Percentiles rank a stretch among this genome's conserved stretches.
Evolutionary conservation across 148 eudicot genomes (phyloP).

Genomic region (Polygonum aviculare): DNA sequence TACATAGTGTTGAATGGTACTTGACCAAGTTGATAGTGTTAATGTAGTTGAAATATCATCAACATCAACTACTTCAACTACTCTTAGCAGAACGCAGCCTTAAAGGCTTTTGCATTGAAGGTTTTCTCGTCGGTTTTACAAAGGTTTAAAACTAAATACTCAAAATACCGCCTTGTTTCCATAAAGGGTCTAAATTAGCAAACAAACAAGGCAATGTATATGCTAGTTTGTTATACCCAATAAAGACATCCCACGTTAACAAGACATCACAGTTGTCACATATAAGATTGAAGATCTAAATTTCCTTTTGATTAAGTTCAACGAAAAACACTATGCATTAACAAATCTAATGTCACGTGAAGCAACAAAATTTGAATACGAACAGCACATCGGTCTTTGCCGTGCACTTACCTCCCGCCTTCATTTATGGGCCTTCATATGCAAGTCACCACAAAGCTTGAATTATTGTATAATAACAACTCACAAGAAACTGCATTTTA

Average conservation of each 20-base stretch:
- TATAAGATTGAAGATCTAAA: background rate
- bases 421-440: constrained; percentile 1
- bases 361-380: background rate
- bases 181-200: no score
- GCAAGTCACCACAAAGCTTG: background rate
- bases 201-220: no score
- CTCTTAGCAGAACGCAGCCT: no score
- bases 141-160: no score
- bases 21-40: no score
- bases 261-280: background rate
- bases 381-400: background rate
- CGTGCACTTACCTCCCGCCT: background rate
- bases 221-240: no score
- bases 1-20: no score
- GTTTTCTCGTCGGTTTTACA: no score
- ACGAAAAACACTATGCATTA: background rate
- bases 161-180: no score
- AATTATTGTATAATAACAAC: background rate
- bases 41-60: no score
- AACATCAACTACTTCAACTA: no score
- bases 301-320: background rate
- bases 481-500: background rate
- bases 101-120: no score
- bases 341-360: background rate
- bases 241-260: background rate